Evolutionary conservation across 176 grass and related monocot genomes (phyloP).

Genomic region (Secale cereale): DNA sequence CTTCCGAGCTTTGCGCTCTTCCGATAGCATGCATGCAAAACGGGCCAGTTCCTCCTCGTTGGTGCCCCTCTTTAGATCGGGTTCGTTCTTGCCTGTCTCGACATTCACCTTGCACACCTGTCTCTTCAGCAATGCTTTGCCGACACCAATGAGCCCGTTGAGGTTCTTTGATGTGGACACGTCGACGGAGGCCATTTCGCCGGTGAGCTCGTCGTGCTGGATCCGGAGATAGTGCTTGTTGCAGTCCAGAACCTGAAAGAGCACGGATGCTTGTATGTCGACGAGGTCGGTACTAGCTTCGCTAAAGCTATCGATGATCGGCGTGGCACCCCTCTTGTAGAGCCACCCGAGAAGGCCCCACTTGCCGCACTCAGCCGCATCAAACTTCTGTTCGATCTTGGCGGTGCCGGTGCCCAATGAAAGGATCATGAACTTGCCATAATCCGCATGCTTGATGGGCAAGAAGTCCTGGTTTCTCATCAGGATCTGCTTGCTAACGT

Average conservation of each 20-base stretch:
- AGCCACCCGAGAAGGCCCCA: constrained; percentile 70
- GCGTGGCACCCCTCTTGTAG: constrained; percentile 32
- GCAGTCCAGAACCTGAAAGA: not conserved
- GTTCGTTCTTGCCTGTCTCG: no score
- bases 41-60: not conserved
- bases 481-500: constrained; percentile 51
- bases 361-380: not conserved
- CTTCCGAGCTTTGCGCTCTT: not conserved
- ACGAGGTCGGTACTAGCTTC: no score
- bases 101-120: constrained; percentile 35
- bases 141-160: constrained; percentile 16
- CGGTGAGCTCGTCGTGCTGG: constrained; percentile 35
- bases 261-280: no score
- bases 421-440: no score
- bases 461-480: not conserved
- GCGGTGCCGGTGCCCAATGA: not conserved
- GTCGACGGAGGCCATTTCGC: constrained; percentile 21
- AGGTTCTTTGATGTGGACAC: constrained; percentile 35
- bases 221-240: constrained; percentile 65
- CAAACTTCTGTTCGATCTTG: constrained; percentile 43
- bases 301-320: constrained; percentile 39
- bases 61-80: no score
- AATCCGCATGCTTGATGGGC: no score
- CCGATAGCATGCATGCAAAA: constrained; percentile 21
- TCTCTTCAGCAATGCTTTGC: constrained; percentile 30